Conservation (phyloP, 495 filamentous ascomycete genomes). For the Immersiella caudata region DNA sequence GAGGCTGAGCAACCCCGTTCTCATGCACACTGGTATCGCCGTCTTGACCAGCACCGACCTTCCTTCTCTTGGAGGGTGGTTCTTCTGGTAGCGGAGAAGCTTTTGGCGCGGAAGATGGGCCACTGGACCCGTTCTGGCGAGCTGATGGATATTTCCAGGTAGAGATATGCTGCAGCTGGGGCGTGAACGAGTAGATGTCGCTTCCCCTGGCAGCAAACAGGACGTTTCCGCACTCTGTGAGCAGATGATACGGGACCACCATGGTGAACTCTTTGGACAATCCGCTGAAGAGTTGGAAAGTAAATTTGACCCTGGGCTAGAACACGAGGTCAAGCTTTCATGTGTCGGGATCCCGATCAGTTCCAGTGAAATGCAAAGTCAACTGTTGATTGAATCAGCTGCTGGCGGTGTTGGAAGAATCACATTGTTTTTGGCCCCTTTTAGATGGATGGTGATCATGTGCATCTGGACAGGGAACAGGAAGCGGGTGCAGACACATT, state of each 20-base stretch:
- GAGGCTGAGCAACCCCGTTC: background rate
- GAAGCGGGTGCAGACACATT: background rate
- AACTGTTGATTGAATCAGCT: background rate
- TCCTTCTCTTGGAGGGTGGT: constrained; percentile 39
- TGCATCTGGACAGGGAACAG: background rate
- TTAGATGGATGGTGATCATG: background rate
- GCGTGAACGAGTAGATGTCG: constrained; percentile 45
- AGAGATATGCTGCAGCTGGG: constrained; percentile 39
- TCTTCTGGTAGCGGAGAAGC: constrained; percentile 30
- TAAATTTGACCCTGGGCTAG: background rate
- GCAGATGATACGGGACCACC: constrained; percentile 47
- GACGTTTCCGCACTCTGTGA: constrained; percentile 40
- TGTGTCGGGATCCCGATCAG: too few relatives aligned
- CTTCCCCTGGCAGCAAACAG: constrained; percentile 48
- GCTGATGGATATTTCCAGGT: constrained; percentile 45
- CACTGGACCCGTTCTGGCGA: constrained; percentile 15
- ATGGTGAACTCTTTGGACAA: constrained; percentile 20
- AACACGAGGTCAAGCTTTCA: too few relatives aligned
- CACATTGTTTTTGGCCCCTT: background rate
- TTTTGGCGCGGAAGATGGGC: constrained; percentile 8
- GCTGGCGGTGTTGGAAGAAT: background rate
- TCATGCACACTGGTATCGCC: constrained; percentile 11
- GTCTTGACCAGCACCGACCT: constrained; percentile 24
- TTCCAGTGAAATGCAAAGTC: background rate
- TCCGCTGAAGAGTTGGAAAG: background rate